These are phyloP conservation scores for Thalassiosira ordinaria DNA, from an alignment of 352 stramenopile species.

Conservation along the genomic window DNA sequence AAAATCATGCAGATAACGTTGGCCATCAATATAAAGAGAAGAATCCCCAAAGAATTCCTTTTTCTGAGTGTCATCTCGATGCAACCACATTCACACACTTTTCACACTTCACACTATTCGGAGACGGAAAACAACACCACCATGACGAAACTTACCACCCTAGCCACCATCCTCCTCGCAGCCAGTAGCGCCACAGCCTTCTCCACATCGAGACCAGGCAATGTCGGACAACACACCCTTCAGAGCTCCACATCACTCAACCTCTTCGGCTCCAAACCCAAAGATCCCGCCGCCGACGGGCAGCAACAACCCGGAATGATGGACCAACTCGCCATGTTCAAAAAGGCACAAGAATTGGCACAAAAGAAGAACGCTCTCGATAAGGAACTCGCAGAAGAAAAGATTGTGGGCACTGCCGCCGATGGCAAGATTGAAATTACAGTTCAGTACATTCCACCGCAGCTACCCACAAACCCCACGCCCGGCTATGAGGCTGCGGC, in stretches of 20 bases:
- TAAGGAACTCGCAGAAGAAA: slow-evolving; percentile 67
- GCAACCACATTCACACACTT: background rate
- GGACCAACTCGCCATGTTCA: slow-evolving; percentile 86
- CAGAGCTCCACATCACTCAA: slow-evolving; percentile 42
- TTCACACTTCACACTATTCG: background rate
- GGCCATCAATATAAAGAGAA: too few species aligned
- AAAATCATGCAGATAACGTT: too few species aligned
- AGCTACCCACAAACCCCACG: slow-evolving; percentile 79
- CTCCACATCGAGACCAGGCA: slow-evolving; percentile 18
- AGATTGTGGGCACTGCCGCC: slow-evolving; percentile 59
- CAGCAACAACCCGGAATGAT: slow-evolving; percentile 68
- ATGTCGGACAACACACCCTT: background rate
- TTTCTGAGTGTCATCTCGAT: too few species aligned
- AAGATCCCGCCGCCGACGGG: slow-evolving; percentile 6
- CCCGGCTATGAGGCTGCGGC: slow-evolving; percentile 69
- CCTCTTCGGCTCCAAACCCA: slow-evolving; percentile 63
- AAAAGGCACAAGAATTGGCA: slow-evolving; percentile 85
- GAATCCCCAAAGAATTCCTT: too few species aligned
- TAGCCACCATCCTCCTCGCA: slow-evolving; percentile 48
- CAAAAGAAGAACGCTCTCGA: slow-evolving; percentile 81
- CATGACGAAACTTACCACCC: slow-evolving; percentile 52
- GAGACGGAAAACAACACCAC: slow-evolving; percentile 19
- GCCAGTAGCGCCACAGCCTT: slow-evolving; percentile 44
- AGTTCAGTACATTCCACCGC: slow-evolving; percentile 74
- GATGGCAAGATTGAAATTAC: slow-evolving; percentile 76